Evolutionary conservation across 169 alveolate genomes (phyloP).

Genomic region (Pseudocohnilembus persalinus): DNA sequence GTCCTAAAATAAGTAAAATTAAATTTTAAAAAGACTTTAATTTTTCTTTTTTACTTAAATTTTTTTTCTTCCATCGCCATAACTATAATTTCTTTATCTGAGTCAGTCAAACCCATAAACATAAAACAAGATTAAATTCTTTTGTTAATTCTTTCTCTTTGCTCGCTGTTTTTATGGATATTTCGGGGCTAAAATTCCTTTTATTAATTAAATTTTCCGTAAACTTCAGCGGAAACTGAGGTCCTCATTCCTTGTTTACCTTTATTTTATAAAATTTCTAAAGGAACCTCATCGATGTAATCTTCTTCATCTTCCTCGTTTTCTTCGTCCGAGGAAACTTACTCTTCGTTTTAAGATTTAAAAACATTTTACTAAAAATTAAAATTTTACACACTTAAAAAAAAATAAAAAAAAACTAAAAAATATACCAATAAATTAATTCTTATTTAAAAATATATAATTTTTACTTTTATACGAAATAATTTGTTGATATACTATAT

Average conservation of each 20-base stretch:
- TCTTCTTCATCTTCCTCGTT: not conserved
- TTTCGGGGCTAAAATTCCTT: constrained; percentile 55
- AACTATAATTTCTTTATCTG: constrained; percentile 74
- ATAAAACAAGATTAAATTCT: constrained; percentile 55
- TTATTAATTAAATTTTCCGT: constrained; percentile 62
- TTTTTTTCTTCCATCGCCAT: constrained; percentile 81
- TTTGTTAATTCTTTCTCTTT: constrained; percentile 48
- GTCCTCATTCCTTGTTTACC: constrained; percentile 27
- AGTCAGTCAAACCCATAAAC: constrained; percentile 62
- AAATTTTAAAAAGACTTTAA: no score
- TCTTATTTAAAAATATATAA: no score
- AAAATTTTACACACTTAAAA: no score
- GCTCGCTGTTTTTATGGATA: constrained; percentile 54
- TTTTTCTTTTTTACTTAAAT: constrained; percentile 6
- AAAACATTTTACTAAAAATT: not conserved
- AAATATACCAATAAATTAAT: no score
- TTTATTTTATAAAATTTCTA: not conserved
- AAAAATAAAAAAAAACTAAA: no score
- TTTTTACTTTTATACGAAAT: not conserved
- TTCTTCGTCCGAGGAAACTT: not conserved
- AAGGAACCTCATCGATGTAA: not conserved
- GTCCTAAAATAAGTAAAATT: no score
- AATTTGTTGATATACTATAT: no score
- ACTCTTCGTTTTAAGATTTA: not conserved
- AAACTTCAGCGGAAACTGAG: constrained; percentile 75